Evolutionary conservation across 495 filamentous ascomycete species (phyloP), one percentile per base, ranked within the genome.

Genomic region (Friedmanniomyces simplex): DNA sequence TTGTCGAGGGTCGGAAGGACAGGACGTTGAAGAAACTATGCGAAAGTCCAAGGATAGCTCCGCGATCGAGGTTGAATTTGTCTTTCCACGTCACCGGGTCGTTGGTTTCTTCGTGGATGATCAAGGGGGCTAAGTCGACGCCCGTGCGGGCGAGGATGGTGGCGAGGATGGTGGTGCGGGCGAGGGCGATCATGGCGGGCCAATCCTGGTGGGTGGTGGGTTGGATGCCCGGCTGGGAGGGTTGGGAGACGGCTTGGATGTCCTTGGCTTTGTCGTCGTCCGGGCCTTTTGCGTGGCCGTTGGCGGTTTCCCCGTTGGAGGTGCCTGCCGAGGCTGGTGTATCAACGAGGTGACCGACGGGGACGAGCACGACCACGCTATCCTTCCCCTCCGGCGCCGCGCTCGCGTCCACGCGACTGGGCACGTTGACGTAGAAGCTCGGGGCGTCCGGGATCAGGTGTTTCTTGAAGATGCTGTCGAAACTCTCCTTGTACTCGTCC

Each of bases 381-480:
- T 88, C 84, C 59, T 74, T 74, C 0, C 76, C 77, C n/a, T 68
- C 59, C 0, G 85, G 85, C 13, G 85, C 82, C 5, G 84, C 85
- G 7, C 74, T 74, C 0, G 80, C 71, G 62, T 88, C 84, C 24
- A 86, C 74, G 18, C 82, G 74, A 28, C 74, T 80, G 0, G 84
- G 84, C 2, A 87, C 82, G 64, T 87, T 86, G 68, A 87, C 76
- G 69, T 87, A 88, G 73, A 88, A 88, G 26, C 77, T 81, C 1
- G 82, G 83, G 34, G 86, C 75, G 1, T 71, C 52, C 2, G 84
- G 85, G 12, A 88, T 74, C 6, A 73, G 66, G 58, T 86, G 81
- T 12, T 76, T 58, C 53, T 85, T 78, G 72, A 88, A 87, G 42
- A 87, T 88, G 47, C 75, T 73, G 69, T 87, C 83, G 65, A 88